Evolutionary conservation across 805 yeast species (phyloP).

Genomic region (Kazachstania martiniae): DNA sequence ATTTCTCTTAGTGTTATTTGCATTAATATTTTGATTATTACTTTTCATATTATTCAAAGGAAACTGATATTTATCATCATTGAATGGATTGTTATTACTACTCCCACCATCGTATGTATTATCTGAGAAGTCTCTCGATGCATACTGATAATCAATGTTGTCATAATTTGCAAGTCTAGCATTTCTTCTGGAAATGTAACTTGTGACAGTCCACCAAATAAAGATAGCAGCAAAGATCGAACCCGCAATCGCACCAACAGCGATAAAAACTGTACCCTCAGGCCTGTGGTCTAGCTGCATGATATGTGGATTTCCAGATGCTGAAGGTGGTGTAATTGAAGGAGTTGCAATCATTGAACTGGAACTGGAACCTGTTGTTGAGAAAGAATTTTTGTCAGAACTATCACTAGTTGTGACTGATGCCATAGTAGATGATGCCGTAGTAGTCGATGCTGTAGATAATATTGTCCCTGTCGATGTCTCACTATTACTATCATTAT

Average conservation of each 20-base stretch:
- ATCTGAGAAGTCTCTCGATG: no score
- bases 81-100: neutral
- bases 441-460: neutral
- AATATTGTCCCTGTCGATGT: neutral
- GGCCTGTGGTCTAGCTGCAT: slow-evolving; percentile 38
- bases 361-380: slow-evolving; percentile 5
- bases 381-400: neutral
- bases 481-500: neutral
- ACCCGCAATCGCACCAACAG: slow-evolving; percentile 62
- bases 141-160: neutral
- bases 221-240: slow-evolving; percentile 42
- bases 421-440: neutral
- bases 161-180: slow-evolving; percentile 31
- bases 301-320: slow-evolving; percentile 54
- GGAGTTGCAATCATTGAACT: slow-evolving; percentile 20
- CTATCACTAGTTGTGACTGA: neutral
- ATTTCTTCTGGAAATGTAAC: slow-evolving; percentile 38
- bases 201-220: slow-evolving; percentile 41
- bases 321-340: slow-evolving; percentile 41
- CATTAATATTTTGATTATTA: neutral
- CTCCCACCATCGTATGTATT: neutral
- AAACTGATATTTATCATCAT: neutral
- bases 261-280: slow-evolving; percentile 74
- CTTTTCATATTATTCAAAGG: neutral
- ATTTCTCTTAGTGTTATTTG: neutral